Percentiles rank a stretch among this genome's conserved stretches.
phyloP scores from a whole-genome alignment of 2,329 filamentous ascomycete genomes.

The Herpotrichia juniperi region DNA sequence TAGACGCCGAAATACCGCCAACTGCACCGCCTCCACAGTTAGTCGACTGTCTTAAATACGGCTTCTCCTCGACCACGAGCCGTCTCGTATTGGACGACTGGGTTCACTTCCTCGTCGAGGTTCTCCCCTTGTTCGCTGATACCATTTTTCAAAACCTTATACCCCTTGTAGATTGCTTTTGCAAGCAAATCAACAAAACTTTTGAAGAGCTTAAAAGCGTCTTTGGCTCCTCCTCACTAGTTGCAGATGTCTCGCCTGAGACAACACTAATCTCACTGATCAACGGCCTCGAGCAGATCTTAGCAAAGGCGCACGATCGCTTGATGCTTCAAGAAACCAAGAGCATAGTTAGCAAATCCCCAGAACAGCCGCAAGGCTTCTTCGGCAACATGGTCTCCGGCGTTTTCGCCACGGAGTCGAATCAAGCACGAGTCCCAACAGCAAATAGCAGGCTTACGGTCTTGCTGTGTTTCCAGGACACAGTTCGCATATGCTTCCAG shows the following conservation, averaged over 20 bases:
- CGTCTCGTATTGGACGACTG: slow-evolving; percentile 86
- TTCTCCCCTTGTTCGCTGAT: slow-evolving; percentile 81
- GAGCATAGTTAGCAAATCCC: slow-evolving; percentile 72
- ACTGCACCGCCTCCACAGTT: slow-evolving; percentile 68
- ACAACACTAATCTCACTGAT: slow-evolving; percentile 81
- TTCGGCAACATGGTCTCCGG: slow-evolving; percentile 95
- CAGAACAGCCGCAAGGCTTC: slow-evolving; percentile 83
- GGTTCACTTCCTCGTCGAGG: slow-evolving; percentile 83
- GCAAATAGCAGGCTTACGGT: slow-evolving; percentile 94
- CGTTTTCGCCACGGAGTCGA: slow-evolving; percentile 80
- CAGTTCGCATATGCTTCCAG: slow-evolving; percentile 85
- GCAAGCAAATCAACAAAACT: slow-evolving; percentile 73
- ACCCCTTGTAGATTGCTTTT: slow-evolving; percentile 88
- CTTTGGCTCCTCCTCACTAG: slow-evolving; percentile 55
- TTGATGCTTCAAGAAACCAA: slow-evolving; percentile 77
- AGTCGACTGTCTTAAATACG: slow-evolving; percentile 83
- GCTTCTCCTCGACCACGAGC: slow-evolving; percentile 76
- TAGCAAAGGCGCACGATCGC: slow-evolving; percentile 85
- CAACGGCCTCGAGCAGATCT: slow-evolving; percentile 89
- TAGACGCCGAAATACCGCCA: slow-evolving; percentile 39
- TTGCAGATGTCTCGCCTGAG: slow-evolving; percentile 60
- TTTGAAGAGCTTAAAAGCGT: slow-evolving; percentile 74
- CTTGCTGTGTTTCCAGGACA: slow-evolving; percentile 94
- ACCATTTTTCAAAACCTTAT: slow-evolving; percentile 90
- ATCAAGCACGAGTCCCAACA: slow-evolving; percentile 79